These are phyloP conservation scores for Xanthoconium separans DNA, from an alignment of 1,284 basidiomycete genomes.

Conservation along the genomic window DNA sequence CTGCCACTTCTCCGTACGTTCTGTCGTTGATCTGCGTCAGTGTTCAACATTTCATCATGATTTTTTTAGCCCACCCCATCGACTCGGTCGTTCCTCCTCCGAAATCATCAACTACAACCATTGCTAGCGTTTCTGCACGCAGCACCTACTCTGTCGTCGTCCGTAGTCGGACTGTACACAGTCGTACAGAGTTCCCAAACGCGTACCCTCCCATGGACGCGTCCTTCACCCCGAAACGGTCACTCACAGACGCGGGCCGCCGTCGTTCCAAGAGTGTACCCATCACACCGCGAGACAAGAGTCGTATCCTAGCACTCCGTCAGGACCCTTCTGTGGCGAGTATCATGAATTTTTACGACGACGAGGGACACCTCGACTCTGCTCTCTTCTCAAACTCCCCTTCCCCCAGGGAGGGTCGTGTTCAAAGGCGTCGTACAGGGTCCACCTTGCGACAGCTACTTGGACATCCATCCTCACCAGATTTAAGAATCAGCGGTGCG, in stretches of 20 bases:
- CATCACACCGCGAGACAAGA: constrained; percentile 47
- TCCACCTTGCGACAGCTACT: constrained; percentile 72
- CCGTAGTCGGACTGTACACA: constrained; percentile 57
- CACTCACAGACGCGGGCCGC: constrained; percentile 25
- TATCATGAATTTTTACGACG: constrained; percentile 68
- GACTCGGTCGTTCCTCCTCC: constrained; percentile 52
- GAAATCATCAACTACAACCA: constrained; percentile 44
- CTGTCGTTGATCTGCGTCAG: not conserved
- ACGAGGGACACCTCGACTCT: constrained; percentile 59
- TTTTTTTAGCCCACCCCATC: constrained; percentile 61
- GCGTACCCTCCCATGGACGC: constrained; percentile 46
- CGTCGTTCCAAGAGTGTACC: constrained; percentile 34
- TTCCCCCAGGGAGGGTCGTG: constrained; percentile 44
- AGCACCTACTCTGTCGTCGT: constrained; percentile 71
- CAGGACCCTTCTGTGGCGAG: constrained; percentile 76
- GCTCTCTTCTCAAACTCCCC: constrained; percentile 64
- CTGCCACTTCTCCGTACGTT: constrained; percentile 69
- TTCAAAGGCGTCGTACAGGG: constrained; percentile 57
- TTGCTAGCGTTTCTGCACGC: constrained; percentile 51
- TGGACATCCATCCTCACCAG: constrained; percentile 46
- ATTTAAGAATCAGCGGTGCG: constrained; percentile 31
- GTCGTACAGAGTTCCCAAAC: constrained; percentile 62
- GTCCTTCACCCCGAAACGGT: constrained; percentile 26
- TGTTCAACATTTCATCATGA: not conserved
- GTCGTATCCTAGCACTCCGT: constrained; percentile 56